Base-by-base conservation (phyloP, 768 basidiomycete species). In the Amanita muscaria region DNA sequence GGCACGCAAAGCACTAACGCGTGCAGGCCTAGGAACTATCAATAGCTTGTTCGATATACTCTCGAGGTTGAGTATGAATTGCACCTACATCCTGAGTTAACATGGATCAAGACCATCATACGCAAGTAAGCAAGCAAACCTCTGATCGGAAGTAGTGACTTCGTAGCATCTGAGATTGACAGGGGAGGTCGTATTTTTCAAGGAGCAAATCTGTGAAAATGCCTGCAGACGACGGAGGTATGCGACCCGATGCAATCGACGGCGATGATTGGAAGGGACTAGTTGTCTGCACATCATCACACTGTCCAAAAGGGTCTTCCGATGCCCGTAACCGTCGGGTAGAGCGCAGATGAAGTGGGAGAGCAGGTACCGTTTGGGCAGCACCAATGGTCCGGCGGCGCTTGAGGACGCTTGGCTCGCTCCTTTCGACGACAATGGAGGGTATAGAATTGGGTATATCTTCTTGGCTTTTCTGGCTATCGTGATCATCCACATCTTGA, bases 1-100 rank as follows among this genome's bases (percentile, higher is more conserved):
- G 24, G 96, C 96, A 58, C 96, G 72, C 35, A 99, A 67, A n/a
- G 96, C 93, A 60, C 91, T 94, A 32, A 98, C 84, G 30, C 94
- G 80, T 10, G 96, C 96, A 35, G 87, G 91, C 56, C 85, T 85
- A 11, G 96, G 96, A 0, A 99, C 81, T 21, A 96, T 82, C 39
- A 99, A 66, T 29, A 99, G 73, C 40, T 88, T 76, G 57, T 94
- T 94, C 52, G 83, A 90, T 54, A 99, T 93, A 57, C 82, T 86
- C 62, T 98, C 94, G 38, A 99, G 74, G 14, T 80, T 75, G 38
- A 92, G 75, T 42, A 97, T 62, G 62, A 97, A 96, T 66, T 84
- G 78, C 39, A 93, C 76, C 83, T 93, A 55, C 37, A 19, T 52
- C 24, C 42, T 21, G 30, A 46, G 44, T 46, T 51, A 44, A 53